Evolutionary conservation across 2,329 filamentous ascomycete species (phyloP).

Genomic region (Ceratocystis cubensis): DNA sequence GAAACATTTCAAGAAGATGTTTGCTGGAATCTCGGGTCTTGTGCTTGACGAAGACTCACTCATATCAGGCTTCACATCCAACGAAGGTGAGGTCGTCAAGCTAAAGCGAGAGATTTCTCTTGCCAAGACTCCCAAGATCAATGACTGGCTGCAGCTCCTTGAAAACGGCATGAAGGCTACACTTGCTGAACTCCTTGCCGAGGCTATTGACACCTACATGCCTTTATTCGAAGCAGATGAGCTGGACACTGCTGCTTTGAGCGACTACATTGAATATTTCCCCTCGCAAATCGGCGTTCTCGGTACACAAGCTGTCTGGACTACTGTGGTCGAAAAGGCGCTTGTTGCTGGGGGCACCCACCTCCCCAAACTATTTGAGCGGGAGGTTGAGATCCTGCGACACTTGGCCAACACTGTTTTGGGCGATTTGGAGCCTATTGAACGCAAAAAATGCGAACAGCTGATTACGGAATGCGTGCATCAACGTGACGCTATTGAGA

Average conservation of each 20-base stretch:
- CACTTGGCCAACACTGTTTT: slow-evolving; percentile 81
- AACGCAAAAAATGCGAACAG: slow-evolving; percentile 94
- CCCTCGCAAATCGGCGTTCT: slow-evolving; percentile 94
- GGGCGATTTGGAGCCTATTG: slow-evolving; percentile 73
- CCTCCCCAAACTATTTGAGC: slow-evolving; percentile 59
- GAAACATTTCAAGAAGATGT: slow-evolving; percentile 99
- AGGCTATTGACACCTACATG: slow-evolving; percentile 72
- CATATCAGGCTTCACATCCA: slow-evolving; percentile 87
- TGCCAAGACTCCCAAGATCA: slow-evolving; percentile 88
- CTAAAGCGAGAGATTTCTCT: slow-evolving; percentile 87
- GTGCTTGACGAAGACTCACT: slow-evolving; percentile 80
- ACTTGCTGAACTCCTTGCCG: slow-evolving; percentile 75
- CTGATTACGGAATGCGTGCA: slow-evolving; percentile 98
- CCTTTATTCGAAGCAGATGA: slow-evolving; percentile 60
- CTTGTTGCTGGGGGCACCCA: slow-evolving; percentile 58
- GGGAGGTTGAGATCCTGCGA: slow-evolving; percentile 72
- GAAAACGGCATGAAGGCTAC: slow-evolving; percentile 91
- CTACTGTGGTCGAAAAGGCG: slow-evolving; percentile 67
- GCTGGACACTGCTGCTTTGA: slow-evolving; percentile 59
- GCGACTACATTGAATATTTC: slow-evolving; percentile 68
- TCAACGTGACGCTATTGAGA: slow-evolving; percentile 86
- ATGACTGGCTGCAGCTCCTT: slow-evolving; percentile 92
- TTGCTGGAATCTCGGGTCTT: slow-evolving; percentile 84
- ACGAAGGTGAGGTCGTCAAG: slow-evolving; percentile 79
- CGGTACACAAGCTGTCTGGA: slow-evolving; percentile 89